A percentile compares a stretch with the other conserved stretches of the same genome.
Conservation (phyloP, 345 rosid species). For the Camelina laxa region DNA sequence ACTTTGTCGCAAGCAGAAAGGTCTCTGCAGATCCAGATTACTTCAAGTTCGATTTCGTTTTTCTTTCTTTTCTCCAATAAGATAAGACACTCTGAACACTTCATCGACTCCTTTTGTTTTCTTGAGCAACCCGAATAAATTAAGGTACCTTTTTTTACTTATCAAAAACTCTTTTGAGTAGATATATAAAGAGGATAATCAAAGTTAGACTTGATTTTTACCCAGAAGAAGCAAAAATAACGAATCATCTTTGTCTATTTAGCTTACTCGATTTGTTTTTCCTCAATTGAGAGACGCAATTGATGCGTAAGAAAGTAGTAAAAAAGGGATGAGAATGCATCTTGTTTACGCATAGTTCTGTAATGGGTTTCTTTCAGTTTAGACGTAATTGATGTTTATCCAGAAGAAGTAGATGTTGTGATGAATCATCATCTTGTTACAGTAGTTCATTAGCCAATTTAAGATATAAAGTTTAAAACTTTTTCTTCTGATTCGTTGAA, state of each 20-base stretch:
- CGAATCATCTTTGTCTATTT: background rate
- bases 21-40: constrained; percentile 28
- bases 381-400: constrained; percentile 5
- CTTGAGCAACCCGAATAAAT: constrained; percentile 7
- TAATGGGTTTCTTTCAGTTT: constrained; percentile 2
- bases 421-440: background rate
- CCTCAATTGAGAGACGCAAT: background rate
- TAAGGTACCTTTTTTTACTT: background rate
- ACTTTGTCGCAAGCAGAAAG: background rate
- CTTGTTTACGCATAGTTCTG: background rate
- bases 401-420: constrained; percentile 1
- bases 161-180: constrained; percentile 1
- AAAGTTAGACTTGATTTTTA: constrained; percentile 29
- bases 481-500: constrained; percentile 15
- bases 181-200: background rate
- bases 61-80: background rate
- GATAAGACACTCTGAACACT: background rate
- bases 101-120: background rate
- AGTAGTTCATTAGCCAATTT: background rate
- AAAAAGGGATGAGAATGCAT: constrained; percentile 13
- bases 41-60: background rate
- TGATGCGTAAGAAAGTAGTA: background rate
- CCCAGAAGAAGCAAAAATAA: background rate
- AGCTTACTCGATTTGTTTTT: background rate
- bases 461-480: constrained; percentile 1